Evolutionary conservation across 352 stramenopile species (phyloP), one percentile per base, ranked within the genome.

Genomic region (Proteromonas lacertae): DNA sequence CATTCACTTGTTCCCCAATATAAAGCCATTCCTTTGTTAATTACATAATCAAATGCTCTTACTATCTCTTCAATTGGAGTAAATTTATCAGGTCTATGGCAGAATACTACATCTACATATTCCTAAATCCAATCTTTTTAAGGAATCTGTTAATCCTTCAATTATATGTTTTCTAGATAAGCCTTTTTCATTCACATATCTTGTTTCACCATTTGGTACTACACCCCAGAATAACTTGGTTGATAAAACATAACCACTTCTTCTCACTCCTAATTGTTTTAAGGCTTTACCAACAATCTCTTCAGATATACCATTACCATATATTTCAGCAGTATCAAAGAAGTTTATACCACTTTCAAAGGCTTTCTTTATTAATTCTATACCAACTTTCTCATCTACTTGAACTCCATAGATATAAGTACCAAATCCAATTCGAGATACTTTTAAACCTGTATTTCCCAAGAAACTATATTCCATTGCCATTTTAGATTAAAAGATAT

Each of bases 31-130:
- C 58, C 60, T 38, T 56, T 45, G 22, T 60, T 42, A 14, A 72
- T 58, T 2, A 72, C 30, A 35, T 60, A 59, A 43, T 56, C 66
- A 57, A 72, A 69, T n/a, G 56, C 56, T 13, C 57, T 56, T 2
- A 40, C 48, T 29, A 71, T 51, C 6, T 48, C 67, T 42, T 69
- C 62, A 0, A 37, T 56, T 14, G 49, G 44, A n/a, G 49, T 56
- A 12, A 45, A n/a, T 16, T 2, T 21, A 35, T 56, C 49, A 20
- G 47, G 47, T 6, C 49, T 22, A 35, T 56, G 49, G 35, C 49
- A 56, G 28, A 53, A 56, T 5, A 56, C 23, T 19, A 56, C 31
- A 29, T 56, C 49, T 9, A 56, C 49, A 38, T 56, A 56, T 24
- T 55, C 24, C 25, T 57, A 36, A 2, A 43, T 57, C 13, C n/a